Base-by-base conservation (phyloP, 2,329 filamentous ascomycete species). In the Fusarium penzigii region DNA sequence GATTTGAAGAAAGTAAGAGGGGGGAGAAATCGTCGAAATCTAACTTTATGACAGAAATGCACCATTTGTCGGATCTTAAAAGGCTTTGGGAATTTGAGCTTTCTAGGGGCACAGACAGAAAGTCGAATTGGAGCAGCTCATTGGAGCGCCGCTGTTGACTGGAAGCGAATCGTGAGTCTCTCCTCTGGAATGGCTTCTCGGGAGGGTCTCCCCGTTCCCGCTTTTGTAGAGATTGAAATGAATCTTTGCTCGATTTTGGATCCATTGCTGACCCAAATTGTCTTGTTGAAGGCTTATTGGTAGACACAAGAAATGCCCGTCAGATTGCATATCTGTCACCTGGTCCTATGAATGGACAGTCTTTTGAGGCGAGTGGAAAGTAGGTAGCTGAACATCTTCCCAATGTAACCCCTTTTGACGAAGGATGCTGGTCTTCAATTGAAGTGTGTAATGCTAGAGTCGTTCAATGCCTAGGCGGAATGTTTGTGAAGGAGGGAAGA, bases 111-210 rank as follows among this genome's bases (percentile, higher is more conserved):
- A 61, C 61, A 59, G 56, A 55, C 56, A 59, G 57, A 36, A 36
- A 36, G 32, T 36, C 9, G 32, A 36, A 54, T 55, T 59, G 48
- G 39, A 48, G 16, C 42, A 53, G 62, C 55, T 63, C 52, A 57
- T 67, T 68, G 51, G 67, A 61, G 52, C 57, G 47, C 43, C 40
- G 45, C 52, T 39, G 47, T 51, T 34, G 48, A 48, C 38, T 54
- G 58, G 57, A 51, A 59, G 53, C 62, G 62, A 65, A 65, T 65
- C 62, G 62, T 59, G 46, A 43, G 40, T 46, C 44, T 49, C 57
- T 50, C 62, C 58, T 62, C 65, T 65, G 59, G 20, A 29, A 63
- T 61, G 59, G 59, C 56, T 59, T 61, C 63, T 57, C 39, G 45
- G 52, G 55, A 46, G 54, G 42, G 39, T 46, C 46, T 42, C 48